Evolutionary conservation across 1,284 basidiomycete genomes (phyloP).

Genomic region (Rhodotorula sp.): DNA sequence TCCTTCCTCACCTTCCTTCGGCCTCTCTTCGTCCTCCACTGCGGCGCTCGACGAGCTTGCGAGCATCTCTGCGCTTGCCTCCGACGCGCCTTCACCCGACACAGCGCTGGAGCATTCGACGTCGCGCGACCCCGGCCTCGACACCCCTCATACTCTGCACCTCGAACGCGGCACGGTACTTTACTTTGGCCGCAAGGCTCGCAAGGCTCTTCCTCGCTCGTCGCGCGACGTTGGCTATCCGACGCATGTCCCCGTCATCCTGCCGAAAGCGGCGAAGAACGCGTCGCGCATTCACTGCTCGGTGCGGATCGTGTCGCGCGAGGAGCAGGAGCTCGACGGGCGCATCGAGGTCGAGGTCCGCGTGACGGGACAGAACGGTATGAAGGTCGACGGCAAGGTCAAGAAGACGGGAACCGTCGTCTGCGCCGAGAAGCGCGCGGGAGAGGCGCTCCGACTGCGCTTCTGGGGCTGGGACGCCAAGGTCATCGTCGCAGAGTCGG

Average conservation of each 20-base stretch:
- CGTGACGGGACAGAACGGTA: constrained; percentile 38
- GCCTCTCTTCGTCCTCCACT: neutral
- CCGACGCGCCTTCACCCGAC: neutral
- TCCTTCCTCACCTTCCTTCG: constrained; percentile 26
- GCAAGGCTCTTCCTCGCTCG: constrained; percentile 18
- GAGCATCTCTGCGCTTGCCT: neutral
- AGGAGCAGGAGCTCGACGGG: neutral
- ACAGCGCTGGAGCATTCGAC: neutral
- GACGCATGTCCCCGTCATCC: constrained; percentile 25
- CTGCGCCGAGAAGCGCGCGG: constrained; percentile 6
- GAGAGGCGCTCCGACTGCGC: constrained; percentile 11
- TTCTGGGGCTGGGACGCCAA: constrained; percentile 35
- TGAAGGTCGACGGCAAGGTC: constrained; percentile 37
- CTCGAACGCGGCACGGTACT: constrained; percentile 29
- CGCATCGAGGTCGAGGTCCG: constrained; percentile 20
- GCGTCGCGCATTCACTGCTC: constrained; percentile 39
- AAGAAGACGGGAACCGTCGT: constrained; percentile 12
- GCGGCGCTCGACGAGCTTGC: constrained; percentile 2
- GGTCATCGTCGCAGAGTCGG: constrained; percentile 19
- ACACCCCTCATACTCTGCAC: constrained; percentile 1
- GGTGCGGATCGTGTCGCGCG: constrained; percentile 12
- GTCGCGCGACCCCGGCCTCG: neutral
- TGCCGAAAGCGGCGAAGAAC: constrained; percentile 36
- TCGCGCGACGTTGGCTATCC: neutral
- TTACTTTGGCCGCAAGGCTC: constrained; percentile 40